Percentiles rank a stretch among this genome's conserved stretches.
phyloP scores from a whole-genome alignment of 441 rosid genomes.

The Gossypium schwendimanii region DNA sequence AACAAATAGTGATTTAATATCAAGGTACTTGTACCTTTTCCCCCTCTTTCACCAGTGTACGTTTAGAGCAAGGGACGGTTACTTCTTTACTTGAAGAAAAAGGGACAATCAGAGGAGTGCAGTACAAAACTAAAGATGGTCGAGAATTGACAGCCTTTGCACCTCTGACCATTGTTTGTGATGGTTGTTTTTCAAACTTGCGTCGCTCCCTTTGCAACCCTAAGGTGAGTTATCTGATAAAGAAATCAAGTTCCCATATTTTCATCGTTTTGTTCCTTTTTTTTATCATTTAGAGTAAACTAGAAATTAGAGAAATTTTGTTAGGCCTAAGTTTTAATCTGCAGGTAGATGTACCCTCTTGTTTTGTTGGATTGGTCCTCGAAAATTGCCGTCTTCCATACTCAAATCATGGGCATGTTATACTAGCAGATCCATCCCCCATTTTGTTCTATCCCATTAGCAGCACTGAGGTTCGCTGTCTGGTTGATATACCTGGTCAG shows the following conservation, averaged over 20 bases:
- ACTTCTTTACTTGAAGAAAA: constrained; percentile 15
- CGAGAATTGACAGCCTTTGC: constrained; percentile 10
- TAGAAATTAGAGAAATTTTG: neutral
- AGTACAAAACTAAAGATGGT: constrained; percentile 17
- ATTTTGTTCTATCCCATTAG: constrained; percentile 18
- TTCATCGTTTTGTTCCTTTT: neutral
- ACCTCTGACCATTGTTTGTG: constrained; percentile 16
- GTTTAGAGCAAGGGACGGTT: constrained; percentile 15
- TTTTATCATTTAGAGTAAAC: neutral
- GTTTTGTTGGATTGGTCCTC: constrained; percentile 15
- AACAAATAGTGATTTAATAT: neutral
- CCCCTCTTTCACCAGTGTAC: constrained; percentile 3
- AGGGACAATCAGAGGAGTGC: constrained; percentile 10
- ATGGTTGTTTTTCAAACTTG: constrained; percentile 16
- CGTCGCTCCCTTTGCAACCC: constrained; percentile 18
- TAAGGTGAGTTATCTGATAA: neutral
- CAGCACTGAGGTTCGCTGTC: constrained; percentile 15
- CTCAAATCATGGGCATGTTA: constrained; percentile 14
- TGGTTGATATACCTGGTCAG: constrained; percentile 19
- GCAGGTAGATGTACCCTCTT: constrained; percentile 18
- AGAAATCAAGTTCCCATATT: neutral
- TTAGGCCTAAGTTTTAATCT: neutral
- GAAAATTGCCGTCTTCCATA: constrained; percentile 15
- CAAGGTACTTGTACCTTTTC: neutral
- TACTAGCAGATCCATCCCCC: constrained; percentile 18